Base-by-base conservation (phyloP, 202 grass and related monocot species). In the Miscanthus sacchariflorus region DNA sequence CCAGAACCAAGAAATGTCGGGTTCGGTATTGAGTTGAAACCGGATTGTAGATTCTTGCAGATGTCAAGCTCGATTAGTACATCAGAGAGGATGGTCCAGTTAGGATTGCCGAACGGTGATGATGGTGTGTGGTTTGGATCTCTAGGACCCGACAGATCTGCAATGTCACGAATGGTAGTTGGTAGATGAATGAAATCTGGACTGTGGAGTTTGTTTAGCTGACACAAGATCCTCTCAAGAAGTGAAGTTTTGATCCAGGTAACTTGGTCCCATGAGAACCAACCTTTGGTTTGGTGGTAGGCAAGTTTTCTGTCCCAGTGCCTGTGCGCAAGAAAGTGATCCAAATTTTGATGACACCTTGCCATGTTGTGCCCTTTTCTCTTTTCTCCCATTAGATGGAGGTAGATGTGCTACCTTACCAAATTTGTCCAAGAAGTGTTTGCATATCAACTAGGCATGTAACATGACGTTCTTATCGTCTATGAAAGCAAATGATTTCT, bases 241-340 rank as follows among this genome's bases (percentile, higher is more conserved):
- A 68, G 9, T 43, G 40, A 38, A 58, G 6, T 35, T 73, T 8
- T 3, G 59, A 58, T 84, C 8, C 2, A 21, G 48, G 14, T 69
- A 70, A 18, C 27, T 73, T 66, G 24, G 25, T 58, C 15, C 24
- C 8, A 23, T 21, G 7, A 36, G 46, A n/a, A 40, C 38, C 43
- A 1, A 52, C 5, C 58, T 28, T 43, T 30, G 54, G 14, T 17
- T 70, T 21, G 48, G 35, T 9, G 66, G 33, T 72, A 27, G 14
- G 21, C 2, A 15, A 59, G 18, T 5, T 50, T 15, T 72, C 25
- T 68, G 10, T 64, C 5, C 3, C 46, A 48, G 9, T 11, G 59
- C 13, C 75, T 85, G 73, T 85, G 73, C 80, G 14, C 36, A 61
- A 54, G 80, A 12, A 70, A 81, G 70, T 88, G 48, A 68, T 70